These are phyloP conservation scores for Neofusicoccum parvum DNA, from an alignment of 2,329 filamentous ascomycete species.

Conservation along the genomic window DNA sequence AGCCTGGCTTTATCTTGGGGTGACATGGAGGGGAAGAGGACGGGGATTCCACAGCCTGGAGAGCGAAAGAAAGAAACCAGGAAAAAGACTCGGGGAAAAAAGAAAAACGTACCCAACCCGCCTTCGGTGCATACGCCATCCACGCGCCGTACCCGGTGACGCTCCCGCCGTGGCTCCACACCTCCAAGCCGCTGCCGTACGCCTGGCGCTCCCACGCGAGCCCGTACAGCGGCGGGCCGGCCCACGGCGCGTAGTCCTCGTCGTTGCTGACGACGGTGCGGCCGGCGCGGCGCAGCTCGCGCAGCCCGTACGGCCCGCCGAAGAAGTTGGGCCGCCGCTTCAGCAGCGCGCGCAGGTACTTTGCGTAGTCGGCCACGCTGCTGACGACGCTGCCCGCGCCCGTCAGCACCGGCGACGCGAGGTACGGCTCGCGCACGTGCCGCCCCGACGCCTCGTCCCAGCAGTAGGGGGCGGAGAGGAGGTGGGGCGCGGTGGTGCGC, in stretches of 20 bases:
- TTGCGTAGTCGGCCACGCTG: slow-evolving; percentile 28
- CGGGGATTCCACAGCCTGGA: no score
- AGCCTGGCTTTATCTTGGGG: no score
- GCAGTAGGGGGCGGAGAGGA: slow-evolving; percentile 25
- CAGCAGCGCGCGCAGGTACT: slow-evolving; percentile 31
- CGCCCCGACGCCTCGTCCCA: slow-evolving; percentile 20
- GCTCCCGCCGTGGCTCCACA: not conserved
- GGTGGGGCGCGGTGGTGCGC: slow-evolving; percentile 19
- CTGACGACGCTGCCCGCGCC: slow-evolving; percentile 31
- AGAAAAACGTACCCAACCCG: not conserved
- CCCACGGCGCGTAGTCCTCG: slow-evolving; percentile 15
- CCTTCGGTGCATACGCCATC: not conserved
- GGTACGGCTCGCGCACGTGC: slow-evolving; percentile 22
- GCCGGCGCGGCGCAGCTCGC: slow-evolving; percentile 13
- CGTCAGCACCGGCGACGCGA: slow-evolving; percentile 25
- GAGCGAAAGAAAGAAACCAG: no score
- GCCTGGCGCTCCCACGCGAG: slow-evolving; percentile 3
- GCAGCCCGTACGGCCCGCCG: not conserved
- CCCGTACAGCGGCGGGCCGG: slow-evolving; percentile 1
- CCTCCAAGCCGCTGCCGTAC: not conserved
- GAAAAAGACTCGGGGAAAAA: no score
- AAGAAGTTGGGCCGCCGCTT: slow-evolving; percentile 13
- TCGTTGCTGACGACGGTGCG: not conserved
- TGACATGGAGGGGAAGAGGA: no score
- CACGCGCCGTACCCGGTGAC: slow-evolving; percentile 15